A percentile compares a stretch with the other conserved stretches of the same genome.
phyloP scores from a whole-genome alignment of 495 filamentous ascomycete genomes.

The Pseudoneurospora amorphoporcata region DNA sequence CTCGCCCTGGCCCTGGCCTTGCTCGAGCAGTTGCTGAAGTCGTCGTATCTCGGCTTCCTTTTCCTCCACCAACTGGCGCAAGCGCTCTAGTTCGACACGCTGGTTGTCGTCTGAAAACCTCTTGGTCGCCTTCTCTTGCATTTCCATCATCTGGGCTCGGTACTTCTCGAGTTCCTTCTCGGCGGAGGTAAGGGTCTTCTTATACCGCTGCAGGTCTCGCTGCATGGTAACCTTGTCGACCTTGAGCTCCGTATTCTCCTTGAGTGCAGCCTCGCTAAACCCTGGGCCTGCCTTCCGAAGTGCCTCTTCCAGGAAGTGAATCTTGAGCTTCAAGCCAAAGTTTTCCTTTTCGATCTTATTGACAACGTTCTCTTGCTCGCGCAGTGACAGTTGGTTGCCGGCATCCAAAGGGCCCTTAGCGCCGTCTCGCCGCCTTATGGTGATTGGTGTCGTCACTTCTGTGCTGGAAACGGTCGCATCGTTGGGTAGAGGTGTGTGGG shows the following conservation, averaged over 20 bases:
- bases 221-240: constrained; percentile 80
- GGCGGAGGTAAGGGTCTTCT: constrained; percentile 64
- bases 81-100: constrained; percentile 46
- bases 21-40: constrained; percentile 39
- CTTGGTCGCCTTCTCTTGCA: constrained; percentile 67
- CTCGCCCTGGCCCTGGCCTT: constrained; percentile 30
- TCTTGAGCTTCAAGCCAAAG: constrained; percentile 69
- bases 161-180: constrained; percentile 75
- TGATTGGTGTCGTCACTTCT: constrained; percentile 67
- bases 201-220: constrained; percentile 71
- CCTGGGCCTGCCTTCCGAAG: constrained; percentile 75
- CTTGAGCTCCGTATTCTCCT: constrained; percentile 93
- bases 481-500: constrained; percentile 44
- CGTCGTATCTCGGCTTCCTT: constrained; percentile 46
- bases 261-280: constrained; percentile 74
- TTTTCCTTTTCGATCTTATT: constrained; percentile 93
- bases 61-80: constrained; percentile 41
- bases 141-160: constrained; percentile 63
- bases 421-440: constrained; percentile 47
- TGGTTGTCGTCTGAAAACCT: constrained; percentile 56
- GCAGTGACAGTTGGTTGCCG: constrained; percentile 80
- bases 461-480: constrained; percentile 63
- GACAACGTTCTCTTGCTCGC: constrained; percentile 92
- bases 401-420: constrained; percentile 56
- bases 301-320: constrained; percentile 70